These are phyloP conservation scores for Cladosporium sp. DNA, from an alignment of 2,329 filamentous ascomycete genomes.

Conservation along the genomic window DNA sequence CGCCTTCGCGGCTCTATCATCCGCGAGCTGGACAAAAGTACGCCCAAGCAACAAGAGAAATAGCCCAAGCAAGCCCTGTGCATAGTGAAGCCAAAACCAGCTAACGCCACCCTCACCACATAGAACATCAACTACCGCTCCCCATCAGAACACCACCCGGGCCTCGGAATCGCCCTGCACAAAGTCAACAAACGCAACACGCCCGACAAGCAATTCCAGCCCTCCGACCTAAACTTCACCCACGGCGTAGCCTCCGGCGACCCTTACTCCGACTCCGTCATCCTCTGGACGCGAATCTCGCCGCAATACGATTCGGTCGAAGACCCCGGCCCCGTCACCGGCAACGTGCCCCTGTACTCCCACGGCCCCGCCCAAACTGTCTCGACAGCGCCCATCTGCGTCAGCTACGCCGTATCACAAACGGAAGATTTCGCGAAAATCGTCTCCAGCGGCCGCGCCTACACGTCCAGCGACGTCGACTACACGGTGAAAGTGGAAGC, in stretches of 20 bases:
- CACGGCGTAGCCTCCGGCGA: constrained; percentile 47
- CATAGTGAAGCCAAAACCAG: background rate
- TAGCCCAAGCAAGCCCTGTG: no score
- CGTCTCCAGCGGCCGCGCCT: constrained; percentile 19
- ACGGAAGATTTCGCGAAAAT: constrained; percentile 16
- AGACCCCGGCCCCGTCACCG: constrained; percentile 49
- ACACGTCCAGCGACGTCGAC: constrained; percentile 27
- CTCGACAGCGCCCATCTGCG: constrained; percentile 18
- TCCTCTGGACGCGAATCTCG: constrained; percentile 39
- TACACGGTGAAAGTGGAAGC: constrained; percentile 28
- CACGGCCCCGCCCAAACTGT: constrained; percentile 48
- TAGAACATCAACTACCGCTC: constrained; percentile 47
- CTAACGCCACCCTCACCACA: background rate
- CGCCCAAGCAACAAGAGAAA: background rate
- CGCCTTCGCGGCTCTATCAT: constrained; percentile 1
- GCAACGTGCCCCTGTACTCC: constrained; percentile 50
- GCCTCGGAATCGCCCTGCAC: constrained; percentile 59
- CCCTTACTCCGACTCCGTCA: constrained; percentile 40
- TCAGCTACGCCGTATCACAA: constrained; percentile 19
- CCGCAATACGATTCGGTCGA: constrained; percentile 38
- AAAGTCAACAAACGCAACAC: constrained; percentile 55
- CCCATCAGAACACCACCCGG: constrained; percentile 60
- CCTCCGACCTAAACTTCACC: constrained; percentile 55
- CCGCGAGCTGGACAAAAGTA: constrained; percentile 10
- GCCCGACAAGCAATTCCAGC: constrained; percentile 40